Conservation (phyloP, 2,329 filamentous ascomycete genomes). For the Leptographium flavum region DNA sequence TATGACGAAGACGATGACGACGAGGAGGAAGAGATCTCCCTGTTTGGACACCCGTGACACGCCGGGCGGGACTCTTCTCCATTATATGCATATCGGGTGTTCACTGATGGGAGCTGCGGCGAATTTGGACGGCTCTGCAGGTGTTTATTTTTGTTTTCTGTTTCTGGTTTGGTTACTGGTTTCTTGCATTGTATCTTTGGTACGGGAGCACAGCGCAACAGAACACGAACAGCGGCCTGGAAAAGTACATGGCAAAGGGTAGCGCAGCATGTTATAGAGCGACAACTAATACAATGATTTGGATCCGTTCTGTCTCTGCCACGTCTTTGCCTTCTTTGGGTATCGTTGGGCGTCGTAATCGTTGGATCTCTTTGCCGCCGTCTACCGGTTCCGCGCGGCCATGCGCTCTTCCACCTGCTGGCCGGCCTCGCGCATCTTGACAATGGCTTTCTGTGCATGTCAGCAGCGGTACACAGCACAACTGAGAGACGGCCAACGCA, state of each 20-base stretch:
- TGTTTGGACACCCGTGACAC: constrained; percentile 33
- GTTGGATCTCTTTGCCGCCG: no score
- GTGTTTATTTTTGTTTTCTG: not conserved
- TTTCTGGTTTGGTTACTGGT: no score
- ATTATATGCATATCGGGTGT: not conserved
- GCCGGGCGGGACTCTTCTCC: not conserved
- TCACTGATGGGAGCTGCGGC: not conserved
- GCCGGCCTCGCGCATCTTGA: constrained; percentile 42
- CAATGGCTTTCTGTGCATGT: constrained; percentile 37
- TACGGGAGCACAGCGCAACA: not conserved
- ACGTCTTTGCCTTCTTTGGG: no score
- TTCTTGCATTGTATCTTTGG: no score
- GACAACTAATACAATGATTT: not conserved
- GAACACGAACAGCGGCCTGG: not conserved
- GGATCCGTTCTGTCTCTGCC: no score
- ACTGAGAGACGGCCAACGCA: constrained; percentile 31
- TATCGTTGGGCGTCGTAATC: no score
- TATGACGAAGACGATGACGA: constrained; percentile 27
- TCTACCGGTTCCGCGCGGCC: constrained; percentile 10
- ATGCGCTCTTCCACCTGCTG: constrained; percentile 32
- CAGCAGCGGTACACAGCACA: not conserved
- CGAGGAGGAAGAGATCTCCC: constrained; percentile 34
- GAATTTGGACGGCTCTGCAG: not conserved
- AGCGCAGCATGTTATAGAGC: not conserved
- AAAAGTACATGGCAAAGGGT: not conserved